Evolutionary conservation across 2,329 filamentous ascomycete species (phyloP).

Genomic region (Coccinonectria pachysandricola): DNA sequence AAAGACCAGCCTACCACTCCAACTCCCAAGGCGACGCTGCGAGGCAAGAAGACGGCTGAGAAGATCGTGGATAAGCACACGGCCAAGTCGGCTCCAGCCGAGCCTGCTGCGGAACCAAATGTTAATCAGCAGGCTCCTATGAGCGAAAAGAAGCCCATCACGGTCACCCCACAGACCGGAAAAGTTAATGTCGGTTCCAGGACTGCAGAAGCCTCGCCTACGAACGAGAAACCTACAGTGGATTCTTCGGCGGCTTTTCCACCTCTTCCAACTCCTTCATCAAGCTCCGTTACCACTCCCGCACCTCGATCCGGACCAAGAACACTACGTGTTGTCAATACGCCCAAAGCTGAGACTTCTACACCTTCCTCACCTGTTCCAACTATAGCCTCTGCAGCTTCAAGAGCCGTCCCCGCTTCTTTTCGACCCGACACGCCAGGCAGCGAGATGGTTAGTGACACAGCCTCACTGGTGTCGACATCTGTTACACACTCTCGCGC

Average conservation of each 20-base stretch:
- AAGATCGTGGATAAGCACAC: slow-evolving; percentile 18
- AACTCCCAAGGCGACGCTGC: slow-evolving; percentile 24
- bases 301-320: slow-evolving; percentile 44
- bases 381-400: slow-evolving; percentile 21
- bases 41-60: slow-evolving; percentile 22
- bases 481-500: slow-evolving; percentile 59
- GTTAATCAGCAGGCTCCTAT: not conserved
- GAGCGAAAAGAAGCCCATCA: slow-evolving; percentile 22
- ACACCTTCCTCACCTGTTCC: slow-evolving; percentile 25
- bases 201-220: slow-evolving; percentile 17
- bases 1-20: slow-evolving; percentile 26
- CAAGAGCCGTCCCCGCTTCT: slow-evolving; percentile 20
- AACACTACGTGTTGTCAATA: slow-evolving; percentile 60
- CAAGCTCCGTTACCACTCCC: slow-evolving; percentile 37
- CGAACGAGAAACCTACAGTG: slow-evolving; percentile 22
- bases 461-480: slow-evolving; percentile 61
- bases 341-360: slow-evolving; percentile 50
- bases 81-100: slow-evolving; percentile 9
- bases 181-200: slow-evolving; percentile 25
- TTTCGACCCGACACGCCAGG: slow-evolving; percentile 60
- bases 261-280: slow-evolving; percentile 37
- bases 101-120: slow-evolving; percentile 10
- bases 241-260: slow-evolving; percentile 35
- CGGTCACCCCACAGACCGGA: slow-evolving; percentile 39
- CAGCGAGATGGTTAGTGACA: slow-evolving; percentile 69